Conservation (phyloP, 2,329 filamentous ascomycete species). For the Ophiostoma quercus region DNA sequence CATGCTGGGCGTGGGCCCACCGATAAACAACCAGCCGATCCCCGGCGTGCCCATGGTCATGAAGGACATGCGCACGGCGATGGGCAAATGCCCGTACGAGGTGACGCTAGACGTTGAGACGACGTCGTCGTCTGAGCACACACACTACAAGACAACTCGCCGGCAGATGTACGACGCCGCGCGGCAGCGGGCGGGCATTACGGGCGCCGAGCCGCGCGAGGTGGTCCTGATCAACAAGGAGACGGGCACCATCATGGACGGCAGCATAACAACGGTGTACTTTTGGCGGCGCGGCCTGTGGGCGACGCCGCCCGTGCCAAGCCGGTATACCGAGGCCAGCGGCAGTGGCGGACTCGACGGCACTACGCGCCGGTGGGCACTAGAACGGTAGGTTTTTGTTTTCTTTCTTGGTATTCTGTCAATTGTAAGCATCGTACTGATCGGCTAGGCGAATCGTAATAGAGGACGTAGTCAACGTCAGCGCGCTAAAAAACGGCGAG, state of each 20-base stretch:
- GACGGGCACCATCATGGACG: slow-evolving; percentile 71
- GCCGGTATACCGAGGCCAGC: slow-evolving; percentile 33
- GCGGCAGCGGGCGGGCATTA: slow-evolving; percentile 55
- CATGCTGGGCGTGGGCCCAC: slow-evolving; percentile 25
- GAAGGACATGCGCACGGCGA: slow-evolving; percentile 27
- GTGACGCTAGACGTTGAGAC: slow-evolving; percentile 42
- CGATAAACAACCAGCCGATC: background rate
- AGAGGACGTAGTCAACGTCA: slow-evolving; percentile 57
- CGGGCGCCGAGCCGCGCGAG: slow-evolving; percentile 55
- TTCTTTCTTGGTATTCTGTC: background rate
- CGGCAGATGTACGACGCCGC: slow-evolving; percentile 68
- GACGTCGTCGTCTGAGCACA: slow-evolving; percentile 57
- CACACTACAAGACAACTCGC: slow-evolving; percentile 78
- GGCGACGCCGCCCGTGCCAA: slow-evolving; percentile 69
- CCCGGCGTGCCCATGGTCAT: background rate
- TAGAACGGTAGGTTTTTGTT: slow-evolving; percentile 52
- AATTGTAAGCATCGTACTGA: background rate
- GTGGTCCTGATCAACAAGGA: slow-evolving; percentile 65
- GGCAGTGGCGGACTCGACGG: slow-evolving; percentile 75
- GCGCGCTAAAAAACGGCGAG: slow-evolving; percentile 64
- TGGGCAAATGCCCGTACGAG: slow-evolving; percentile 35
- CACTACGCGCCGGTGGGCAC: slow-evolving; percentile 76
- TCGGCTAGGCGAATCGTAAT: slow-evolving; percentile 51
- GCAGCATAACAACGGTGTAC: slow-evolving; percentile 75
- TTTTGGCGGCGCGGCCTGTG: slow-evolving; percentile 68